Percentiles rank a stretch among this genome's conserved stretches.
Evolutionary conservation across 345 rosid genomes (phyloP).

Genomic region (Syzygium aqueum): DNA sequence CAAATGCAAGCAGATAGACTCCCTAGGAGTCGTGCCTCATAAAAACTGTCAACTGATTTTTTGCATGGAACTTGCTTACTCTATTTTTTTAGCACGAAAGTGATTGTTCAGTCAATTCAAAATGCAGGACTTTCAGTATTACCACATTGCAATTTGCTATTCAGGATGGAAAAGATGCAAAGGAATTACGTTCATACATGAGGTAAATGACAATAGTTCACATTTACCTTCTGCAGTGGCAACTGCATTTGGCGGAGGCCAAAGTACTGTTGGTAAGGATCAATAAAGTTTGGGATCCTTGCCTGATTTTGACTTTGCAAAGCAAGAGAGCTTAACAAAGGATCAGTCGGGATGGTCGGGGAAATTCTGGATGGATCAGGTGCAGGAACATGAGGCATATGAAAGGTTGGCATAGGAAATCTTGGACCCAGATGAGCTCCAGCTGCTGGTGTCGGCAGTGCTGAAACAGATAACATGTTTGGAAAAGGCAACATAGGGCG

Average conservation of each 20-base stretch:
- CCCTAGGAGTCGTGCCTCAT: neutral
- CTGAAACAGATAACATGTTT: slow-evolving; percentile 43
- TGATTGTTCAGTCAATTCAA: neutral
- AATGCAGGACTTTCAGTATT: neutral
- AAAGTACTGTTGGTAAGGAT: slow-evolving; percentile 67
- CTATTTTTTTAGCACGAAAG: neutral
- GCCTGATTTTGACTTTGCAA: slow-evolving; percentile 35
- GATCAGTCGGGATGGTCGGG: slow-evolving; percentile 30
- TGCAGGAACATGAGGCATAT: slow-evolving; percentile 35
- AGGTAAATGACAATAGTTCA: neutral
- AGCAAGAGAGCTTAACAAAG: slow-evolving; percentile 24
- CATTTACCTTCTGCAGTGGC: slow-evolving; percentile 46
- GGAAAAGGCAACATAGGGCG: slow-evolving; percentile 73
- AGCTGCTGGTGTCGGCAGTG: slow-evolving; percentile 40
- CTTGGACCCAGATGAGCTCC: slow-evolving; percentile 49
- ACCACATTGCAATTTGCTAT: neutral
- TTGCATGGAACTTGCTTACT: neutral
- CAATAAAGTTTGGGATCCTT: slow-evolving; percentile 27
- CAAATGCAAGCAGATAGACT: neutral
- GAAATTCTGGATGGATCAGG: slow-evolving; percentile 49
- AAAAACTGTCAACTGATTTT: neutral
- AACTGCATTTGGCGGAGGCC: slow-evolving; percentile 46
- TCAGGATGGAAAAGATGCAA: neutral
- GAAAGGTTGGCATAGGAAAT: slow-evolving; percentile 54
- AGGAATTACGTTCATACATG: neutral